A percentile compares a stretch with the other conserved stretches of the same genome.
These are phyloP conservation scores for Thraustotheca clavata DNA, from an alignment of 352 stramenopile species.

Conservation along the genomic window DNA sequence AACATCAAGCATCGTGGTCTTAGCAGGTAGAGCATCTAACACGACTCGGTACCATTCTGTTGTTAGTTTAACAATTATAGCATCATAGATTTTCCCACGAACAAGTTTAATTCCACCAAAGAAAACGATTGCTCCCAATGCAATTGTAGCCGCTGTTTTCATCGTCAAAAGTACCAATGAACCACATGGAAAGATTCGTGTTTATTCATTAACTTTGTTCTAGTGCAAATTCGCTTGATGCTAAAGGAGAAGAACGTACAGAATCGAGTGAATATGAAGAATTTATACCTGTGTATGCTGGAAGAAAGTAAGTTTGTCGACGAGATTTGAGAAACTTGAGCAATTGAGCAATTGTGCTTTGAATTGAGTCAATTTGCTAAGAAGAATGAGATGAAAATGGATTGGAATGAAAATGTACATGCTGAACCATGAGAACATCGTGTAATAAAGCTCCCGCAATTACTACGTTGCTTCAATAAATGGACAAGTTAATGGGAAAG, in stretches of 20 bases:
- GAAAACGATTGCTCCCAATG: constrained; percentile 29
- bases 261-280: background rate
- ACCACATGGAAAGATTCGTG: background rate
- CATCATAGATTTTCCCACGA: constrained; percentile 80
- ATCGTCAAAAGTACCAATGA: constrained; percentile 5
- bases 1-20: constrained; percentile 76
- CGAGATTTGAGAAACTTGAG: no score
- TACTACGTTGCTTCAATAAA: no score
- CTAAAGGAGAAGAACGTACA: background rate
- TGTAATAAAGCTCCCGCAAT: no score
- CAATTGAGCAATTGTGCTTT: no score
- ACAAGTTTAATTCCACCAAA: constrained; percentile 45
- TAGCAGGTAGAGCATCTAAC: constrained; percentile 41
- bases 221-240: background rate
- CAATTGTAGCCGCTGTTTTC: constrained; percentile 21
- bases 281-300: no score
- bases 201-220: background rate
- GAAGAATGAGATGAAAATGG: no score
- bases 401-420: no score
- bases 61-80: constrained; percentile 80
- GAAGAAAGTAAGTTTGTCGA: no score
- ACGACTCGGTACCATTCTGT: constrained; percentile 85
- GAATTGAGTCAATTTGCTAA: no score
- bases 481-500: no score
- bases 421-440: no score